phyloP scores from a whole-genome alignment of 192 early-diverging fungal genomes.

The Entophlyctis helioformis region DNA sequence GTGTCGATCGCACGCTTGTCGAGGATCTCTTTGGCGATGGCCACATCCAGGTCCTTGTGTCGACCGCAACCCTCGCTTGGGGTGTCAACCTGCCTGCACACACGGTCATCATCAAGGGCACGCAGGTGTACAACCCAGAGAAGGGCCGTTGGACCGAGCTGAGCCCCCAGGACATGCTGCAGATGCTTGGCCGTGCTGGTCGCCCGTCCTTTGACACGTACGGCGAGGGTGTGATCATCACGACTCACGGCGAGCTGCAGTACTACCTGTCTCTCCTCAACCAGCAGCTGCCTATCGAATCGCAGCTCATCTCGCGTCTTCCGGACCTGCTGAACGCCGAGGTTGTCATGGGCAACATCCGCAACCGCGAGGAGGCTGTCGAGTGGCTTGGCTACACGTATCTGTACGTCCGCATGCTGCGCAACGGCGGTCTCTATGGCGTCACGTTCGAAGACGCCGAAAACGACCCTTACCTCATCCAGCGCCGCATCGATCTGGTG shows the following conservation, averaged over 20 bases:
- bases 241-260: slow-evolving; percentile 79
- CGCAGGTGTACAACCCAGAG: slow-evolving; percentile 93
- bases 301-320: slow-evolving; percentile 76
- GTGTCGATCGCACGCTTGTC: slow-evolving; percentile 80
- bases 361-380: slow-evolving; percentile 86
- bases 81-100: slow-evolving; percentile 98
- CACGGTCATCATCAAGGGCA: slow-evolving; percentile 96
- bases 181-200: slow-evolving; percentile 97
- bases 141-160: slow-evolving; percentile 93
- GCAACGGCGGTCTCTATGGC: slow-evolving; percentile 79
- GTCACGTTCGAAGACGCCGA: slow-evolving; percentile 54
- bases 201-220: slow-evolving; percentile 91
- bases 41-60: slow-evolving; percentile 84
- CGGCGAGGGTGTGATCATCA: slow-evolving; percentile 96
- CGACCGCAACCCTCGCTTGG: slow-evolving; percentile 97
- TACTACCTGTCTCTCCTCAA: slow-evolving; percentile 92
- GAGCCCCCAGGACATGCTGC: slow-evolving; percentile 91
- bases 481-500: slow-evolving; percentile 80
- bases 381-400: slow-evolving; percentile 95
- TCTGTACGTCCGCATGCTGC: slow-evolving; percentile 90
- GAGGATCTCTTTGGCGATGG: slow-evolving; percentile 90
- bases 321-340: slow-evolving; percentile 94
- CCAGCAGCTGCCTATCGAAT: slow-evolving; percentile 96
- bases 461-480: slow-evolving; percentile 67
- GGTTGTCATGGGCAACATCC: slow-evolving; percentile 83